Conservation (phyloP, 2,329 filamentous ascomycete species). For the Diaporthe nobilis region DNA sequence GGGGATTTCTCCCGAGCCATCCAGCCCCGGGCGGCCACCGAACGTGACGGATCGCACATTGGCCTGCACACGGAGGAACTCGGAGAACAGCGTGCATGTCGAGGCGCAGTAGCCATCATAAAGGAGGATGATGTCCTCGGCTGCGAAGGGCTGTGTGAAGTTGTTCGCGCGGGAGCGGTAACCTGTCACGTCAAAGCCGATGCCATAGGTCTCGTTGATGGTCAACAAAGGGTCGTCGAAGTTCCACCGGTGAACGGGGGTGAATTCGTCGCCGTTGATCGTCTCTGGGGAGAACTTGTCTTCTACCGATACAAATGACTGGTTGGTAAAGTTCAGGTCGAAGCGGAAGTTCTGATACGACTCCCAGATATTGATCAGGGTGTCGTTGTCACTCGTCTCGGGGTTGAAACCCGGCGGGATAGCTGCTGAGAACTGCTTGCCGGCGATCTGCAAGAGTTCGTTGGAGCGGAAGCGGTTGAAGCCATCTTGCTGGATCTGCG, state of each 20-base stretch:
- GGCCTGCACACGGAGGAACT: conserved; percentile 65
- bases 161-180: conserved; percentile 59
- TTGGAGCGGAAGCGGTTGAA: conserved; percentile 51
- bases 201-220: conserved; percentile 50
- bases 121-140: conserved; percentile 69
- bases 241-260: conserved; percentile 63
- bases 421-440: conserved; percentile 27
- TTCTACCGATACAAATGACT: conserved; percentile 61
- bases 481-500: conserved; percentile 58
- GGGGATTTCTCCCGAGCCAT: conserved; percentile 14
- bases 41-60: conserved; percentile 66
- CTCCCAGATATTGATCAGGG: conserved; percentile 59
- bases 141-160: conserved; percentile 64
- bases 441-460: conserved; percentile 28
- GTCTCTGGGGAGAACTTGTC: conserved; percentile 55
- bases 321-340: conserved; percentile 60
- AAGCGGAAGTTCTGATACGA: conserved; percentile 63
- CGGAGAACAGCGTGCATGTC: conserved; percentile 68
- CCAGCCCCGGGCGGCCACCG: conserved; percentile 58
- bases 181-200: conserved; percentile 54
- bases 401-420: conserved; percentile 55
- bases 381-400: conserved; percentile 55
- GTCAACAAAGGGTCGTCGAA: conserved; percentile 55
- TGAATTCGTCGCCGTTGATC: conserved; percentile 65
- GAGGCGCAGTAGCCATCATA: conserved; percentile 71